Conservation (phyloP, 805 yeast genomes). For the Candida boidinii region DNA sequence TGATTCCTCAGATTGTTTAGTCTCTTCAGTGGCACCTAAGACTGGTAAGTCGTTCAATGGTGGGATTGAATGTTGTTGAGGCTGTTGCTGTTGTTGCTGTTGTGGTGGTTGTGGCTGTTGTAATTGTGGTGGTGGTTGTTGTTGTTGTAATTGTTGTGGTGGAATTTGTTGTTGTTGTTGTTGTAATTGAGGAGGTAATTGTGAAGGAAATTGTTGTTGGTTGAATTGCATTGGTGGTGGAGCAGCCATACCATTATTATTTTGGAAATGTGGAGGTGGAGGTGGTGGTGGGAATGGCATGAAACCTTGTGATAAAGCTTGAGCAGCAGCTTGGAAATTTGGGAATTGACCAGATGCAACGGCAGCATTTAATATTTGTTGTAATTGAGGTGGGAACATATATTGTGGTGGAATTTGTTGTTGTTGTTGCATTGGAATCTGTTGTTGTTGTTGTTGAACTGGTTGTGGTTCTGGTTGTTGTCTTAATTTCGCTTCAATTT, state of each 20-base stretch:
- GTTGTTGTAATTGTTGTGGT: conserved; percentile 8
- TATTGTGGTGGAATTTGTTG: conserved; percentile 15
- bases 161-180: conserved; percentile 7
- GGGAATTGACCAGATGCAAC: conserved; percentile 26
- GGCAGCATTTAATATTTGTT: conserved; percentile 21
- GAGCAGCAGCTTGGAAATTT: conserved; percentile 21
- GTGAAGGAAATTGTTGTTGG: conserved; percentile 10
- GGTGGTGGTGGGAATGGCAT: conserved; percentile 14
- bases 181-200: conserved; percentile 9
- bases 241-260: too few species aligned
- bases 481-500: conserved; percentile 72
- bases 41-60: conserved; percentile 15
- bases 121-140: conserved; percentile 9
- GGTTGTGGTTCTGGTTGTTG: conserved; percentile 23
- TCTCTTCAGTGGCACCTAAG: conserved; percentile 3
- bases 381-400: conserved; percentile 23
- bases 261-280: conserved; percentile 4
- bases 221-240: conserved; percentile 6
- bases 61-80: conserved; percentile 12
- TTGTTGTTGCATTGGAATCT: conserved; percentile 10
- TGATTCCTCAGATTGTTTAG: too few species aligned
- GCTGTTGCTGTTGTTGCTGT: conserved; percentile 12
- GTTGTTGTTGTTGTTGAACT: conserved; percentile 13
- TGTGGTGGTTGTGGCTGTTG: conserved; percentile 13
- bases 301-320: conserved; percentile 16